Base-by-base conservation (phyloP, 2,329 filamentous ascomycete species). In the Thelonectria olida region DNA sequence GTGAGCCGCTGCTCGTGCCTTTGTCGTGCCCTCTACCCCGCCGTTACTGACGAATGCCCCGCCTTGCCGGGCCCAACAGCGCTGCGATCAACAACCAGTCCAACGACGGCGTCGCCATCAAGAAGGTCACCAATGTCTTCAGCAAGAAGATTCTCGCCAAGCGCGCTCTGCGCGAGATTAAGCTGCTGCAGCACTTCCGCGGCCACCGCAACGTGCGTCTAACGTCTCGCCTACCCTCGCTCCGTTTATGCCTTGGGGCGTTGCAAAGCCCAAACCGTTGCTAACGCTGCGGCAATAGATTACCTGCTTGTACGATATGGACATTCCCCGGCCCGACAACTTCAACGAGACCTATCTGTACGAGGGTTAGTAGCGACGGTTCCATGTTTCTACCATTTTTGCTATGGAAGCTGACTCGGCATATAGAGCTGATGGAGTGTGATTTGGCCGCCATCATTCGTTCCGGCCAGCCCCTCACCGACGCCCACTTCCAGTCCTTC, bases 51-150 rank as follows among this genome's bases (percentile, higher is more conserved):
- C 70, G 53, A 64, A 56, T 68, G 70, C 66, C 69, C 71, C 72
- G 70, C 67, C 68, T 70, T 49, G 60, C 53, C 61, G 62, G 57
- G 61, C 49, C 50, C 48, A 55, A 34, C 76, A 97, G 94, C 80
- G 95, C 96, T 62, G 96, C 96, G 57, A 92, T 93, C 68, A 97
- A 98, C 84, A 90, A 89, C 76, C 89, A 93, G 78, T 96, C 92
- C 28, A 90, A 89, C 74, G 96, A 99, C 77, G 94, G 95, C 39
- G 94, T 99, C 65, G 96, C 96, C 73, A 96, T 99, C 85, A 99
- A 99, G 82, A 99, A 99, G 82, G 93, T 99, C 78, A 99, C 96
- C 83, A 99, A 99, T 91, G 95, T 99, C 73, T 99, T 99, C 81
- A 97, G 93, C 87, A 99, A 99, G 84, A 98, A 98, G 88, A 99